Base-by-base conservation (phyloP, 768 basidiomycete genomes). In the Lepiota brunneoincarnata region DNA sequence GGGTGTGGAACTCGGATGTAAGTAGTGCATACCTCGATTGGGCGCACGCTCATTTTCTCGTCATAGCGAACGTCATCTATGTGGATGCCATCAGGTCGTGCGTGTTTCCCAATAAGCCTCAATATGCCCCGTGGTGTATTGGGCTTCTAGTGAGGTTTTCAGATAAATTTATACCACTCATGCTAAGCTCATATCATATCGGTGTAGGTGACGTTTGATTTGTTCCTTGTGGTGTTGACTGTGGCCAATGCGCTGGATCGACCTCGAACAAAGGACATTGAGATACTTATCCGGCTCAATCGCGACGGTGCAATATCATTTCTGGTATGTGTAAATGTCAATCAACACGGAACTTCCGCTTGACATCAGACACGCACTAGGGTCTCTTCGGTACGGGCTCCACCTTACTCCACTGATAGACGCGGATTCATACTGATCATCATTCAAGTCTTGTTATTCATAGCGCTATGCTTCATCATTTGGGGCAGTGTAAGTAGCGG, bases 201-300 rank as follows among this genome's bases (percentile, higher is more conserved):
- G 17, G 21, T n/a, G 14, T 20, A 54, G 52, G 44, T 34, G 43
- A 36, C 18, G 18, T 47, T 54, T 20, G 36, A 46, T 39, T 34
- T 54, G 21, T 54, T 46, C 43, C 28, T 54, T 21, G 43, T 46
- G 6, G 5, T 46, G 21, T 39, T 54, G 44, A 28, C 36, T 14
- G 28, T 54, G 4, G 37, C n/a, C 35, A 54, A 54, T 37, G 43
- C 44, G 12, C 52, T 54, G 18, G 52, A 40, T 45, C 38, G 11
- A 24, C 52, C 44, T 12, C 34, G 52, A 7, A 34, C 24, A 39
- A 54, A 20, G n/a, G 39, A 54, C 23, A 38, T 17, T 6, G 52
- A 54, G 35, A 31, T 54, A 14, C n/a, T 54, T 26, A 26, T 11
- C 7, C 20, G 52, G 17, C 17, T 54, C 4, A 54, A 54, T 34